phyloP scores from a whole-genome alignment of 805 yeast genomes.

The Yamadazyma kitorensis region DNA sequence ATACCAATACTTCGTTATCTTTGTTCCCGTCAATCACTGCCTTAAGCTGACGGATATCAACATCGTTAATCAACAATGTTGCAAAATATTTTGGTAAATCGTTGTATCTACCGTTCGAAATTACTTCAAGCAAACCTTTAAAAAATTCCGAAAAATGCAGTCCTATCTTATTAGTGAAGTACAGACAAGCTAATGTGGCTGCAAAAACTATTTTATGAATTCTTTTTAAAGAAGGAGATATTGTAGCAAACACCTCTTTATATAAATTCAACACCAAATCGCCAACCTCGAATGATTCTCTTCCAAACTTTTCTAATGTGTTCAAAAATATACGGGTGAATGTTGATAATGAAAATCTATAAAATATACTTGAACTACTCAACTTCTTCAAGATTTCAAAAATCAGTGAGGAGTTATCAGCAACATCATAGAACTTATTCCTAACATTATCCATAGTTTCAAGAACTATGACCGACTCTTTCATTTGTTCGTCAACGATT shows the following conservation, averaged over 20 bases:
- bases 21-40: background rate
- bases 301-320: conserved; percentile 17
- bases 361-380: conserved; percentile 45
- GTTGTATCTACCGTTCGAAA: conserved; percentile 1
- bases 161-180: conserved; percentile 24
- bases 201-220: conserved; percentile 47
- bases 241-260: conserved; percentile 41
- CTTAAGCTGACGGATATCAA: conserved; percentile 1
- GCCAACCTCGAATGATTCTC: conserved; percentile 11
- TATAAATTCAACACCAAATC: conserved; percentile 40
- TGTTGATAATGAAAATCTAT: conserved; percentile 52
- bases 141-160: conserved; percentile 16
- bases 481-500: conserved; percentile 50
- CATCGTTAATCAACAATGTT: conserved; percentile 4
- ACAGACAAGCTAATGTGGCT: conserved; percentile 30
- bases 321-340: conserved; percentile 17
- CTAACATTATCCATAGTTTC: conserved; percentile 48
- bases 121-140: conserved; percentile 1
- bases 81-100: conserved; percentile 1
- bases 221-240: conserved; percentile 46
- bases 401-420: conserved; percentile 51
- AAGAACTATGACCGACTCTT: conserved; percentile 55
- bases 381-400: conserved; percentile 44
- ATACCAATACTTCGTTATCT: conserved; percentile 5
- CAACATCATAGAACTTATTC: conserved; percentile 50